These are phyloP conservation scores for Leptomonas seymouri DNA, from an alignment of 208 protist genomes.

Conservation along the genomic window DNA sequence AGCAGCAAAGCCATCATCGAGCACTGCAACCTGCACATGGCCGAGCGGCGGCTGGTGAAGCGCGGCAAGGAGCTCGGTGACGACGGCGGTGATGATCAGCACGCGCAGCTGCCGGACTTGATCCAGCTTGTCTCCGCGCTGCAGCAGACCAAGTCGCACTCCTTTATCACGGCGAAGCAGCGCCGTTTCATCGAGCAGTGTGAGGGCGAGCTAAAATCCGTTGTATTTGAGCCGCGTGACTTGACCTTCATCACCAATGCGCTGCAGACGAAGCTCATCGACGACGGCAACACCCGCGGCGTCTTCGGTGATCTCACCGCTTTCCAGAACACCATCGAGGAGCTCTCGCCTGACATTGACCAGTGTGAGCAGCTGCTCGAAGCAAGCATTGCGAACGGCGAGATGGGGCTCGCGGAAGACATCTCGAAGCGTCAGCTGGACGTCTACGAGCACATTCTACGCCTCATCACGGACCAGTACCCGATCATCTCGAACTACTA, in stretches of 20 bases:
- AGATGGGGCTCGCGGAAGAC: conserved; percentile 90
- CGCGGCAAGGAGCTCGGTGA: conserved; percentile 20
- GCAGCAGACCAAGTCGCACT: conserved; percentile 75
- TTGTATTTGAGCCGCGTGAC: conserved; percentile 81
- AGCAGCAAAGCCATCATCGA: conserved; percentile 87
- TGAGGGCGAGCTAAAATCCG: conserved; percentile 69
- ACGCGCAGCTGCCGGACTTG: conserved; percentile 70
- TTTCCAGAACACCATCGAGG: conserved; percentile 86
- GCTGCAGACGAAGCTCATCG: conserved; percentile 80
- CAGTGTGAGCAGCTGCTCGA: conserved; percentile 91
- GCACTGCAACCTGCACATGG: conserved; percentile 90
- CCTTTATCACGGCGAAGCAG: conserved; percentile 88
- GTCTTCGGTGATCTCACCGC: conserved; percentile 78
- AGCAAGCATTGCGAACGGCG: conserved; percentile 84
- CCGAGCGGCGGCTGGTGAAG: conserved; percentile 62
- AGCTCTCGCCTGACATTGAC: conserved; percentile 84
- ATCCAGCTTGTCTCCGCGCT: conserved; percentile 79
- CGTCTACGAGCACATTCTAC: conserved; percentile 86
- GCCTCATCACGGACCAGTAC: conserved; percentile 89
- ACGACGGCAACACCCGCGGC: conserved; percentile 79
- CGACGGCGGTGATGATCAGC: conserved; percentile 30
- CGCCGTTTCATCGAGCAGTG: conserved; percentile 80
- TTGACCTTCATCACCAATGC: conserved; percentile 85
- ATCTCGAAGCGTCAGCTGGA: conserved; percentile 86
- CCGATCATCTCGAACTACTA: conserved; percentile 86